phyloP scores from a whole-genome alignment of 768 basidiomycete species.

The Ramaria sp. region DNA sequence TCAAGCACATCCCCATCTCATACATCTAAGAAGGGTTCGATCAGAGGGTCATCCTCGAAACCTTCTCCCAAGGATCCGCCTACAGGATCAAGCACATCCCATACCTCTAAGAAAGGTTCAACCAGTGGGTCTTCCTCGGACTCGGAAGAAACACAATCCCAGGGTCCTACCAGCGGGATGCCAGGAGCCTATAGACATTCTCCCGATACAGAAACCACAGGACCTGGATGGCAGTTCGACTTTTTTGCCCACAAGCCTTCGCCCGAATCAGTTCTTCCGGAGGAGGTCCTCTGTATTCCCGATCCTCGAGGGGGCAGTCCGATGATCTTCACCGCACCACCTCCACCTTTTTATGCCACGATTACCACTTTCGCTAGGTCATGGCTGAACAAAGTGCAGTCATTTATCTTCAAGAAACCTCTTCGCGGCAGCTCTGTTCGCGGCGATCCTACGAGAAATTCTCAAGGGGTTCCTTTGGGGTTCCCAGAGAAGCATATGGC shows the following conservation, averaged over 20 bases:
- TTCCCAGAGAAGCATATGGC: not conserved
- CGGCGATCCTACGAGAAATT: no score
- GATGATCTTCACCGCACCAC: not conserved
- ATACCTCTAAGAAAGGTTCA: no score
- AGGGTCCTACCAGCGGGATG: not conserved
- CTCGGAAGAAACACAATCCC: not conserved
- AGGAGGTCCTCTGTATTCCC: not conserved
- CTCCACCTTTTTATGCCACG: not conserved
- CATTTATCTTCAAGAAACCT: constrained; percentile 6
- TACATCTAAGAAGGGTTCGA: no score
- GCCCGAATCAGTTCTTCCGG: not conserved
- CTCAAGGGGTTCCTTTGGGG: not conserved
- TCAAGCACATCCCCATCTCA: no score
- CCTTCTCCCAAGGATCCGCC: no score
- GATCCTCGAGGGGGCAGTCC: not conserved
- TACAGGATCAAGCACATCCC: no score
- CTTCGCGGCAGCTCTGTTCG: not conserved
- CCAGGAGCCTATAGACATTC: not conserved
- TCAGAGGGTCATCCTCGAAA: not conserved
- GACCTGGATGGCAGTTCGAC: not conserved
- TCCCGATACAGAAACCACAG: not conserved
- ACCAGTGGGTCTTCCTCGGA: not conserved
- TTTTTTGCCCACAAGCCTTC: not conserved
- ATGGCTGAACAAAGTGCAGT: not conserved
- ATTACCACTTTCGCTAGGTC: not conserved